Base-by-base conservation (phyloP, 306 rosid genomes). In the Cucumis cinereus region DNA sequence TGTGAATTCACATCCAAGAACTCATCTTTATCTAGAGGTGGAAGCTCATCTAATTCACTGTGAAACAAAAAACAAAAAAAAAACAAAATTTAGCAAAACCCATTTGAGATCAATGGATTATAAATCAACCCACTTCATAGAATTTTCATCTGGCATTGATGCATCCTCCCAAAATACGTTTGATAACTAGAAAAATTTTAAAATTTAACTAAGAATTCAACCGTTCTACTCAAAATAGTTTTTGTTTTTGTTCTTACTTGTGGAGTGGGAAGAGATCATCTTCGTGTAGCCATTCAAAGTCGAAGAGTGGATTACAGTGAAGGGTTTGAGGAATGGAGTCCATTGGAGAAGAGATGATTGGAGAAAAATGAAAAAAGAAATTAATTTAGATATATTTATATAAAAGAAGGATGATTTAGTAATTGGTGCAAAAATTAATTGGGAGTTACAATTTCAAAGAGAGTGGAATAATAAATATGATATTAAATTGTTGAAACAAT, bases 361-460 rank as follows among this genome's bases (percentile, higher is more conserved):
- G 50, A 43, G 50, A 41, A 1, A 1, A 10, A 43, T 43, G 53
- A 47, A 47, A 13, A 47, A 47, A 13, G 4, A 3, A 1, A 45
- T 30, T 2, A 47, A 15, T 10, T 45, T 45, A 49, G 0, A 49
- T 13, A 30, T 30, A 30, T 30, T 30, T 30, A 30, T 30, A 30
- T 30, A 30, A 30, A 24, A 28, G 8, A 22, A 55, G 15, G 49
- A 49, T 28, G 78, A 49, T 50, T 77, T 66, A 77, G 79, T 56
- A 58, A 80, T 76, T 75, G 47, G 83, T 77, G 87, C 73, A 58
- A 74, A 63, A 59, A 23, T 19, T 73, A 2, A 60, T 1, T 43
- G 78, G 85, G 87, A 81, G 87, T 92, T 87, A 87, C 86, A 53
- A 78, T 73, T 84, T 71, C 26, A 47, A 80, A 69, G 78, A 69